Base-by-base conservation (phyloP, 495 filamentous ascomycete genomes). In the Daldinia decipiens region DNA sequence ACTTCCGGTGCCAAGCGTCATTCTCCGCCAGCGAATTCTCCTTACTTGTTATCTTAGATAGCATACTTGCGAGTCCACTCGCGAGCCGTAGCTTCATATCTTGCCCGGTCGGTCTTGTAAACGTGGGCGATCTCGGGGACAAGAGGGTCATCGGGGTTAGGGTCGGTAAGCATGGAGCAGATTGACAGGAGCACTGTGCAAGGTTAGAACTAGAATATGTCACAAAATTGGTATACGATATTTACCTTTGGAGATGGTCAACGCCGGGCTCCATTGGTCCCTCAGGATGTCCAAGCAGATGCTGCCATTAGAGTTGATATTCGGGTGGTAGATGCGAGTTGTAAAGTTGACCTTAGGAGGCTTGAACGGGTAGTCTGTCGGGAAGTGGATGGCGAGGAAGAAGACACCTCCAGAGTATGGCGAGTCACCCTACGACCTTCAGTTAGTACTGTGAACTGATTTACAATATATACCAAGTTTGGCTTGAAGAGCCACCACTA, bases 311-410 rank as follows among this genome's bases (percentile, higher is more conserved):
- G 93, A 96, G 87, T 99, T 99, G 93, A 99, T 99, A 84, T 99
- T 99, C 76, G 95, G 95, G 86, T 99, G 95, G 80, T 99, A 98
- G 87, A 99, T 98, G 76, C 95, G 90, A 59, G 95, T 99, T 68
- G 93, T 98, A 88, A 99, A 99, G 90, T 98, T 98, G 83, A 99
- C 95, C 88, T 99, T 99, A 60, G 95, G 95, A 43, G 95, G 96
- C 89, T 99, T 99, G 89, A 99, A 99, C 4, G 95, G 95, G 82
- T 99, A 99, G 86, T 99, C 95, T 85, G 95, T 99, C 70, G 95
- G 95, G 88, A 99, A 99, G 84, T 97, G 93, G 76, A 99, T 99
- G 65, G 90, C 88, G 59, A 99, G 86, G 89, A 99, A 99, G 88
- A 99, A 99, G 71, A 99, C 95, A 74, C 95, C 95, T 76, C 93